Conservation (phyloP, 345 rosid genomes). For the Lepidium sativum region DNA sequence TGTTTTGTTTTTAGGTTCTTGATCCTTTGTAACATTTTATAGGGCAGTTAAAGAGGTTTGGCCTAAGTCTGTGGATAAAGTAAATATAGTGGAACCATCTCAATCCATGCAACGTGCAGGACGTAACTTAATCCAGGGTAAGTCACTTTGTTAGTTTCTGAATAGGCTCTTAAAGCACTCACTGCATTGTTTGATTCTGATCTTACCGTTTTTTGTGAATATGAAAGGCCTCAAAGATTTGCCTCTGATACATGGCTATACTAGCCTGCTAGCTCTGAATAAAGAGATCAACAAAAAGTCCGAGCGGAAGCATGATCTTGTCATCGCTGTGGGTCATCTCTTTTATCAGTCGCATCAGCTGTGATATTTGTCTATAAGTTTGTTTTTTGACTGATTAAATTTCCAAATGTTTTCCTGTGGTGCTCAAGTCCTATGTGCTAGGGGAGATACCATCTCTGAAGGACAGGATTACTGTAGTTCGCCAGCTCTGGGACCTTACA, state of each 20-base stretch:
- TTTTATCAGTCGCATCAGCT: neutral
- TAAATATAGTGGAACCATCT: conserved; percentile 86
- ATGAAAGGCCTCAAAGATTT: conserved; percentile 54
- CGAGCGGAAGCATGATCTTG: conserved; percentile 87
- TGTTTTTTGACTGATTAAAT: conserved; percentile 9
- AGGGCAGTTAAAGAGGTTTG: conserved; percentile 93
- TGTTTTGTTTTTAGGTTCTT: neutral
- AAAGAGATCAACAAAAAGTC: conserved; percentile 44
- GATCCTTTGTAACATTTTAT: conserved; percentile 3
- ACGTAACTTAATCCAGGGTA: conserved; percentile 68
- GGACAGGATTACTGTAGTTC: conserved; percentile 75
- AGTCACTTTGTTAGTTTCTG: neutral
- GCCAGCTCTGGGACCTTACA: conserved; percentile 98
- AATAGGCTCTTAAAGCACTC: neutral
- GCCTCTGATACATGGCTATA: conserved; percentile 79
- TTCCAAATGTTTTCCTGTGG: neutral
- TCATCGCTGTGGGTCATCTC: conserved; percentile 74
- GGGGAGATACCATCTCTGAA: conserved; percentile 93
- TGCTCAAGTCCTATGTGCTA: conserved; percentile 74
- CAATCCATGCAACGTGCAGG: conserved; percentile 97
- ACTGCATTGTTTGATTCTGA: neutral
- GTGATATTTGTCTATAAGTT: conserved; percentile 19
- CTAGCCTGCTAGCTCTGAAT: conserved; percentile 57
- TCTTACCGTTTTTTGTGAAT: neutral
- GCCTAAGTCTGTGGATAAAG: conserved; percentile 65